A percentile compares a stretch with the other conserved stretches of the same genome.
phyloP scores from a whole-genome alignment of 2,329 filamentous ascomycete genomes.

The Trematosphaeria pertusa region DNA sequence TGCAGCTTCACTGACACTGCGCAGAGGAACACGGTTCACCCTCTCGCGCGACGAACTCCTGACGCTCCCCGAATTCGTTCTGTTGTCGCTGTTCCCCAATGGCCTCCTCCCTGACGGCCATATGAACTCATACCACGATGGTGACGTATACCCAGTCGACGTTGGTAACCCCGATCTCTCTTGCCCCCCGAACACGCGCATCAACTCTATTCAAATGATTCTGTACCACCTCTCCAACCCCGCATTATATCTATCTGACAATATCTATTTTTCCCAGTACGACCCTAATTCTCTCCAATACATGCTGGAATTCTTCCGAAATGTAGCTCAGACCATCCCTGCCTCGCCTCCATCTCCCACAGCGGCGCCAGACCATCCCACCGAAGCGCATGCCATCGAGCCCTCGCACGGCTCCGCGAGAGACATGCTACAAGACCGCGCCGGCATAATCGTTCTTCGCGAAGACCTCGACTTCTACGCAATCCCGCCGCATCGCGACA shows the following conservation, averaged over 20 bases:
- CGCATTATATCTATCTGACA: slow-evolving; percentile 63
- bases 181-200: slow-evolving; percentile 34
- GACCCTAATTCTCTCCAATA: slow-evolving; percentile 96
- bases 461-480: slow-evolving; percentile 98
- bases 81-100: slow-evolving; percentile 97
- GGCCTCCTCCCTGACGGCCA: slow-evolving; percentile 97
- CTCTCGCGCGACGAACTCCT: slow-evolving; percentile 93
- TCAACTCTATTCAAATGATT: slow-evolving; percentile 48
- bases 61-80: slow-evolving; percentile 94
- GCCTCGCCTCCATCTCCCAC: slow-evolving; percentile 70
- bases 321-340: slow-evolving; percentile 95
- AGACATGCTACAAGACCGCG: slow-evolving; percentile 84
- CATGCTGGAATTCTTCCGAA: slow-evolving; percentile 98
- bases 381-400: slow-evolving; percentile 71
- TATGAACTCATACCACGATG: slow-evolving; percentile 90
- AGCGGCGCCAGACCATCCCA: slow-evolving; percentile 49
- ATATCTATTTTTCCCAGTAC: slow-evolving; percentile 72
- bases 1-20: slow-evolving; percentile 19
- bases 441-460: slow-evolving; percentile 94
- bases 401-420: slow-evolving; percentile 72
- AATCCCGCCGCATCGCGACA: slow-evolving; percentile 85
- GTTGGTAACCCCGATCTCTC: slow-evolving; percentile 66
- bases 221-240: slow-evolving; percentile 52
- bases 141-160: slow-evolving; percentile 95
- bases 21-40: slow-evolving; percentile 89